Evolutionary conservation across 2,329 filamentous ascomycete genomes (phyloP).

Genomic region (Moelleriella libera): DNA sequence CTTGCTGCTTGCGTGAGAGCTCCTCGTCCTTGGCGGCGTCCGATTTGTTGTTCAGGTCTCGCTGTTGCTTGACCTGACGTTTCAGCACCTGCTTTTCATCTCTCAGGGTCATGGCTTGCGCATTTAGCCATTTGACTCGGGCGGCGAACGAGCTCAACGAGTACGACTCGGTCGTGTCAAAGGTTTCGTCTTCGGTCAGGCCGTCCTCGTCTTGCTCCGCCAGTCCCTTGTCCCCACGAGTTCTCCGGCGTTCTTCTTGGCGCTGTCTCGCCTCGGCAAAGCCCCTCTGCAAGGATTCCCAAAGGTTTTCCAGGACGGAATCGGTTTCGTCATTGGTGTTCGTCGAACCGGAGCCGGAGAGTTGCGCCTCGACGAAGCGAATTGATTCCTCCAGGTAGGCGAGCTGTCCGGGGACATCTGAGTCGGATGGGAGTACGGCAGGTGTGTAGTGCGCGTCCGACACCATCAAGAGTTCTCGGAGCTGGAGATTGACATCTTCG

Average conservation of each 20-base stretch:
- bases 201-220: slow-evolving; percentile 39
- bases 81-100: slow-evolving; percentile 84
- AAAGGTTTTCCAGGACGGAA: slow-evolving; percentile 35
- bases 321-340: slow-evolving; percentile 38
- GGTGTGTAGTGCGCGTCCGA: slow-evolving; percentile 35
- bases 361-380: slow-evolving; percentile 29
- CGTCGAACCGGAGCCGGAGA: slow-evolving; percentile 20
- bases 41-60: slow-evolving; percentile 79
- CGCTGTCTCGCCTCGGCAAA: slow-evolving; percentile 40
- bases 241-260: slow-evolving; percentile 37
- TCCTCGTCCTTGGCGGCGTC: slow-evolving; percentile 57
- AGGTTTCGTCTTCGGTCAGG: slow-evolving; percentile 46
- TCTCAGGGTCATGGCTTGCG: slow-evolving; percentile 60
- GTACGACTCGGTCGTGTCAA: slow-evolving; percentile 46
- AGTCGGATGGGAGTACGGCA: slow-evolving; percentile 42
- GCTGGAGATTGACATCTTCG: slow-evolving; percentile 46
- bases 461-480: slow-evolving; percentile 42
- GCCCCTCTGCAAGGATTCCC: slow-evolving; percentile 37
- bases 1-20: slow-evolving; percentile 41
- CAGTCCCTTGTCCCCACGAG: slow-evolving; percentile 41
- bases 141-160: slow-evolving; percentile 62
- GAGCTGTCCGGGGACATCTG: slow-evolving; percentile 52
- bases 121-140: slow-evolving; percentile 67
- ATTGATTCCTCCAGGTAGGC: slow-evolving; percentile 51
- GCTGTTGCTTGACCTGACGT: slow-evolving; percentile 88